These are phyloP conservation scores for Pneumocystis murina DNA, from an alignment of 1,139 yeast genomes.

Conservation along the genomic window DNA sequence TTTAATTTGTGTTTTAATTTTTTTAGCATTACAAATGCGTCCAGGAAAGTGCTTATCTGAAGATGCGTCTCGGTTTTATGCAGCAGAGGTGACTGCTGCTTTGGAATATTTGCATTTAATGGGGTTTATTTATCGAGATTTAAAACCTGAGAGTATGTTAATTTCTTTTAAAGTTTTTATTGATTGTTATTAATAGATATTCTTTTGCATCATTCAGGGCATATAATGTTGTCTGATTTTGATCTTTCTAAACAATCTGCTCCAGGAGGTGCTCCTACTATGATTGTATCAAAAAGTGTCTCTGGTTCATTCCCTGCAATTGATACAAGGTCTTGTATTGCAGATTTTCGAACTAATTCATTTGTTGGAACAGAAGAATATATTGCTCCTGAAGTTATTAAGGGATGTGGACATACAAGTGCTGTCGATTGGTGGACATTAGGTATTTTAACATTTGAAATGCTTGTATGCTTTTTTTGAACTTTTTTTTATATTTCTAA, in stretches of 20 bases:
- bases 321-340: constrained; percentile 88
- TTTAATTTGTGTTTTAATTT: background rate
- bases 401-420: constrained; percentile 93
- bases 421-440: constrained; percentile 99
- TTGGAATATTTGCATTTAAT: constrained; percentile 84
- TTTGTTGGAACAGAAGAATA: constrained; percentile 98
- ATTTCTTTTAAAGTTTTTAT: background rate
- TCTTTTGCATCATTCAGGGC: constrained; percentile 84
- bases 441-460: constrained; percentile 80
- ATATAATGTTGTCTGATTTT: constrained; percentile 93
- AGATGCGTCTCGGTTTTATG: constrained; percentile 81
- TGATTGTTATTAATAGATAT: constrained; percentile 32
- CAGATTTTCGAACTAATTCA: constrained; percentile 89
- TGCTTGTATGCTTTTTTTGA: constrained; percentile 32
- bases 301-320: constrained; percentile 28
- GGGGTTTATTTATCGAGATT: constrained; percentile 92
- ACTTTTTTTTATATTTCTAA: background rate
- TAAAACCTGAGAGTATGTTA: constrained; percentile 61
- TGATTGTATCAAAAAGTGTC: constrained; percentile 24
- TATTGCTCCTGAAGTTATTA: constrained; percentile 92
- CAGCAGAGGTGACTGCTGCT: constrained; percentile 95
- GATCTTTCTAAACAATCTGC: constrained; percentile 86
- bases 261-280: constrained; percentile 36
- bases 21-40: constrained; percentile 71
- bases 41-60: constrained; percentile 76